Percentiles rank a stretch among this genome's conserved stretches.
Conservation (phyloP, 2,329 filamentous ascomycete species). For the Colletotrichum navitas region DNA sequence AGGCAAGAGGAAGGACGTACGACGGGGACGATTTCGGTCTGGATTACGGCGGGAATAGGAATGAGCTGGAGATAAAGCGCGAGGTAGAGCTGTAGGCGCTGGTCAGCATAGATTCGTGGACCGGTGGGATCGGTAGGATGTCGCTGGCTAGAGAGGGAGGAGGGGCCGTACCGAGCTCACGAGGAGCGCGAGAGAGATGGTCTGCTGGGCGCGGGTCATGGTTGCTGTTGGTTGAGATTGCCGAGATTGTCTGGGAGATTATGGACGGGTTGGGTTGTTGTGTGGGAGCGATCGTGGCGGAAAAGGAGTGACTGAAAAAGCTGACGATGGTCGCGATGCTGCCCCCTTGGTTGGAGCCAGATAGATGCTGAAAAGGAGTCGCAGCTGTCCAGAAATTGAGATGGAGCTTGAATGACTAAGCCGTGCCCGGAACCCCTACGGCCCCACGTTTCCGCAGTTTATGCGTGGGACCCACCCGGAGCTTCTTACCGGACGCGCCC, state of each 20-base stretch:
- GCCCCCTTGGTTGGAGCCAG: constrained; percentile 19
- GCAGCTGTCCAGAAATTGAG: constrained; percentile 39
- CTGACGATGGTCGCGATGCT: constrained; percentile 29
- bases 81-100: constrained; percentile 81
- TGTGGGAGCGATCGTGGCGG: not conserved
- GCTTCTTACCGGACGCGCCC: not conserved
- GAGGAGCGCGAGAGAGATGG: constrained; percentile 87
- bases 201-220: constrained; percentile 97
- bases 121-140: constrained; percentile 3
- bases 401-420: constrained; percentile 27
- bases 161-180: constrained; percentile 80
- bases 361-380: constrained; percentile 40
- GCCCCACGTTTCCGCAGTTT: constrained; percentile 1
- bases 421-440: not conserved
- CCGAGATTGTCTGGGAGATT: no score
- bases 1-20: constrained; percentile 66
- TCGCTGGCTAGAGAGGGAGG: constrained; percentile 3
- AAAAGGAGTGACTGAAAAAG: constrained; percentile 38
- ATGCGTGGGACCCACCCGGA: constrained; percentile 1
- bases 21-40: constrained; percentile 88
- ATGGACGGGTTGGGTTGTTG: not conserved
- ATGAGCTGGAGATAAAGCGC: constrained; percentile 86
- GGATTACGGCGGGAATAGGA: constrained; percentile 81
- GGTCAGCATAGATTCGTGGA: constrained; percentile 40
- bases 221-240: constrained; percentile 50